phyloP scores from a whole-genome alignment of 345 rosid species.

The Cardiospermum halicacabum region DNA sequence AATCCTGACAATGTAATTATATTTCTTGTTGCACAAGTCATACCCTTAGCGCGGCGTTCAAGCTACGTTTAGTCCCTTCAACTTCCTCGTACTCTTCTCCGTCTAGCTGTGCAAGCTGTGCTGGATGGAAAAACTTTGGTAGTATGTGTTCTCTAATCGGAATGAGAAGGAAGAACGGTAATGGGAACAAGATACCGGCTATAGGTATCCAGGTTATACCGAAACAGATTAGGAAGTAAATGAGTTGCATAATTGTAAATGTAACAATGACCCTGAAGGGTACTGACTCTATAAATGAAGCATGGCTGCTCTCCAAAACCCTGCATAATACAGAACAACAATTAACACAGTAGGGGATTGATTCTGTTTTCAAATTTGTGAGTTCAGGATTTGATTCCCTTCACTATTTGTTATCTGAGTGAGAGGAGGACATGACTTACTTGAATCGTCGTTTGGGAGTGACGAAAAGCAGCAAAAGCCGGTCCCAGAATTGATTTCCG shows the following conservation, averaged over 20 bases:
- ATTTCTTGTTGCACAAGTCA: not conserved
- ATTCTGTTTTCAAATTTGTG: no score
- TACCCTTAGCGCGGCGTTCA: conserved; percentile 49
- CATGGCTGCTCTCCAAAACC: conserved; percentile 63
- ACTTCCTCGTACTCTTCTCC: conserved; percentile 75
- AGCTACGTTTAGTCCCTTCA: conserved; percentile 42
- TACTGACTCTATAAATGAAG: conserved; percentile 68
- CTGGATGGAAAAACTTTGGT: conserved; percentile 54
- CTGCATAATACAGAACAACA: conserved; percentile 28
- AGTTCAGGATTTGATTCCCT: no score
- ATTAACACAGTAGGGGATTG: not conserved
- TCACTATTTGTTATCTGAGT: no score
- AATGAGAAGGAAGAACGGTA: conserved; percentile 71
- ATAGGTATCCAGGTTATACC: conserved; percentile 86
- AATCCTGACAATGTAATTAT: not conserved
- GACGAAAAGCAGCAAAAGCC: conserved; percentile 63
- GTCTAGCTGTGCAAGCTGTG: conserved; percentile 67
- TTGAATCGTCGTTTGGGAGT: conserved; percentile 67
- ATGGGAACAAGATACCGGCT: conserved; percentile 67
- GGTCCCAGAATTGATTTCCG: conserved; percentile 87
- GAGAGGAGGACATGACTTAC: no score
- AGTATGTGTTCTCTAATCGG: conserved; percentile 56
- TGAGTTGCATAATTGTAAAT: conserved; percentile 65
- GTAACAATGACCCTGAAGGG: conserved; percentile 53
- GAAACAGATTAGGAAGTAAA: conserved; percentile 54